A percentile compares a stretch with the other conserved stretches of the same genome.
These are phyloP conservation scores for Rhodotorula sphaerocarpa DNA, from an alignment of 768 basidiomycete genomes.

Conservation along the genomic window DNA sequence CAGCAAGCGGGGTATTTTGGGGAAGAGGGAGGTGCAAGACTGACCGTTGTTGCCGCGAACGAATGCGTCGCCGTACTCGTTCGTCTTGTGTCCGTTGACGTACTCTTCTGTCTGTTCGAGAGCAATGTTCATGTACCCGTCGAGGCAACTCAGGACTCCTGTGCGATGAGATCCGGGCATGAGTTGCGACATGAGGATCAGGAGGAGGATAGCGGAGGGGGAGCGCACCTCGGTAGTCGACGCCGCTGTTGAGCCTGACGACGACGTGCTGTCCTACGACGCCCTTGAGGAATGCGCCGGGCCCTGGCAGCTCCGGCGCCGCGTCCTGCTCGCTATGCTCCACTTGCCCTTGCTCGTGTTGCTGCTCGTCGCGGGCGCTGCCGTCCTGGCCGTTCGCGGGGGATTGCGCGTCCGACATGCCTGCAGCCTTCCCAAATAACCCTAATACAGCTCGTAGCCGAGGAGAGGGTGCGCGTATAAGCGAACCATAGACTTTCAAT, in stretches of 20 bases:
- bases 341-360: not conserved
- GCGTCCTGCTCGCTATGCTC: not conserved
- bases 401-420: no score
- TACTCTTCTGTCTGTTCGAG: slow-evolving; percentile 95
- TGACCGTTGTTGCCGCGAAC: slow-evolving; percentile 86
- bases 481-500: no score
- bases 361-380: no score
- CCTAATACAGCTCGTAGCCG: no score
- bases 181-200: not conserved
- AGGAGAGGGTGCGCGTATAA: no score
- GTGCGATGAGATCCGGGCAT: not conserved
- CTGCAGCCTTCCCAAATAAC: no score
- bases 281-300: slow-evolving; percentile 47
- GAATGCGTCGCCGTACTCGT: slow-evolving; percentile 82
- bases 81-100: slow-evolving; percentile 77
- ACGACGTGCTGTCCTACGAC: slow-evolving; percentile 95
- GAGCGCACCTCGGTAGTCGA: slow-evolving; percentile 74
- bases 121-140: slow-evolving; percentile 99
- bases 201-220: no score
- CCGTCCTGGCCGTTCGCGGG: no score
- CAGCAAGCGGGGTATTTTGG: slow-evolving; percentile 10
- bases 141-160: slow-evolving; percentile 90
- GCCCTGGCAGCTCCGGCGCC: slow-evolving; percentile 28
- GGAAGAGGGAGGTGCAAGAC: slow-evolving; percentile 21
- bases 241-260: slow-evolving; percentile 79